Percentiles rank a stretch among this genome's conserved stretches.
phyloP scores from a whole-genome alignment of 768 basidiomycete species.

The Termitomyces sp. region DNA sequence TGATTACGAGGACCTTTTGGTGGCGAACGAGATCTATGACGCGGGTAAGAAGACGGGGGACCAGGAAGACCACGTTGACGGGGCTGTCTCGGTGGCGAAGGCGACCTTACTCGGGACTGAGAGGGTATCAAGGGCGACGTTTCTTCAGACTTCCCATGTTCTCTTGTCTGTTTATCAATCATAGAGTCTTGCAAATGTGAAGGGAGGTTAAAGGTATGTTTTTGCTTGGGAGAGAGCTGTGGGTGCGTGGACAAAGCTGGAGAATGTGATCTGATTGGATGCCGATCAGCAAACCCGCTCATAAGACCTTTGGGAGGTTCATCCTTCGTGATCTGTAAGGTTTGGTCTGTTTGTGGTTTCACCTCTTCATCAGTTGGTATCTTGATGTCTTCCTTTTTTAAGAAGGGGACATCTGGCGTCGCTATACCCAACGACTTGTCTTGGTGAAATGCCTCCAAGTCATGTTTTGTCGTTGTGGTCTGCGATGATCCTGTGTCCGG shows the following conservation, averaged over 20 bases:
- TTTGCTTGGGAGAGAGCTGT: background rate
- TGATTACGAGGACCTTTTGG: slow-evolving; percentile 38
- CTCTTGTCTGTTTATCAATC: background rate
- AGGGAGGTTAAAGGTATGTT: background rate
- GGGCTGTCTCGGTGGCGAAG: slow-evolving; percentile 25
- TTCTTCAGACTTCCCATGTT: background rate
- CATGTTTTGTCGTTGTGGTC: background rate
- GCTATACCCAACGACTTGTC: background rate
- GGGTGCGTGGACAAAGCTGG: background rate
- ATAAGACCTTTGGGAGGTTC: background rate
- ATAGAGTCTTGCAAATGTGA: background rate
- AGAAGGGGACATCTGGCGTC: background rate
- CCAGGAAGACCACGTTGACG: slow-evolving; percentile 16
- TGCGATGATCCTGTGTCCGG: background rate
- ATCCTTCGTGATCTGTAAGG: background rate
- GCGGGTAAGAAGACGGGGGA: slow-evolving; percentile 18
- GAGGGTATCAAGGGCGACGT: background rate
- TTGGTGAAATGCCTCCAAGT: background rate
- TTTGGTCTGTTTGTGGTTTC: background rate
- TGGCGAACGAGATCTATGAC: slow-evolving; percentile 32
- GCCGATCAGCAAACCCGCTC: background rate
- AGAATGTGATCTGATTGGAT: background rate
- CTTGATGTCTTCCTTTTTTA: background rate
- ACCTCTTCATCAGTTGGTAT: background rate
- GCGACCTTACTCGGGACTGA: slow-evolving; percentile 19